These are phyloP conservation scores for Blumeria hordei DNA, from an alignment of 2,329 filamentous ascomycete species.

Conservation along the genomic window DNA sequence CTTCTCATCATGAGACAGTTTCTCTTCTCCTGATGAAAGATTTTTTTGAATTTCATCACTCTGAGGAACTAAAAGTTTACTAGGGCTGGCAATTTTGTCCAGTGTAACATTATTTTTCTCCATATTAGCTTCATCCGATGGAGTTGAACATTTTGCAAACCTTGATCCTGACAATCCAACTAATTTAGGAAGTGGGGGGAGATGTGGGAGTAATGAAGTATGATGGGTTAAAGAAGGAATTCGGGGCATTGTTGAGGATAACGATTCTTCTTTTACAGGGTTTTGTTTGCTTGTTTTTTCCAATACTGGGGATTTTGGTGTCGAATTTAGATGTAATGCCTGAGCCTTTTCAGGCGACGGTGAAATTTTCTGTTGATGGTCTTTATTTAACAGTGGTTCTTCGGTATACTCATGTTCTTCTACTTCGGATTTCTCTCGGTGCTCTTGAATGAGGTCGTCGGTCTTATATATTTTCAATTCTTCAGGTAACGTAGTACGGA, in stretches of 20 bases:
- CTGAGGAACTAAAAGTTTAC: too few species aligned
- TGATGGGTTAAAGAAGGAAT: background rate
- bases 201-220: slow-evolving; percentile 1
- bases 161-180: slow-evolving; percentile 10
- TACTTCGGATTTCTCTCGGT: background rate
- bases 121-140: slow-evolving; percentile 3
- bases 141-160: slow-evolving; percentile 12
- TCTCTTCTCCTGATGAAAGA: too few species aligned
- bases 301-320: background rate
- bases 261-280: background rate
- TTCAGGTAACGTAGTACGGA: background rate
- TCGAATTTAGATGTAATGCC: slow-evolving; percentile 28
- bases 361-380: slow-evolving; percentile 20
- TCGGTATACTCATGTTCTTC: slow-evolving; percentile 5
- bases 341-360: slow-evolving; percentile 48
- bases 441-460: background rate
- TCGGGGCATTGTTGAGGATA: background rate
- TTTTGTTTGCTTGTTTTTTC: background rate
- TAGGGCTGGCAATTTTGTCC: too few species aligned
- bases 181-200: slow-evolving; percentile 1
- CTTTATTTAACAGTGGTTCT: slow-evolving; percentile 9
- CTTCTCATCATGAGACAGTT: too few species aligned
- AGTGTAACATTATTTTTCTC: background rate
- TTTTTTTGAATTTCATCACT: too few species aligned
- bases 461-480: background rate